Base-by-base conservation (phyloP, 2,329 filamentous ascomycete species). In the Ophiostoma piceae region DNA sequence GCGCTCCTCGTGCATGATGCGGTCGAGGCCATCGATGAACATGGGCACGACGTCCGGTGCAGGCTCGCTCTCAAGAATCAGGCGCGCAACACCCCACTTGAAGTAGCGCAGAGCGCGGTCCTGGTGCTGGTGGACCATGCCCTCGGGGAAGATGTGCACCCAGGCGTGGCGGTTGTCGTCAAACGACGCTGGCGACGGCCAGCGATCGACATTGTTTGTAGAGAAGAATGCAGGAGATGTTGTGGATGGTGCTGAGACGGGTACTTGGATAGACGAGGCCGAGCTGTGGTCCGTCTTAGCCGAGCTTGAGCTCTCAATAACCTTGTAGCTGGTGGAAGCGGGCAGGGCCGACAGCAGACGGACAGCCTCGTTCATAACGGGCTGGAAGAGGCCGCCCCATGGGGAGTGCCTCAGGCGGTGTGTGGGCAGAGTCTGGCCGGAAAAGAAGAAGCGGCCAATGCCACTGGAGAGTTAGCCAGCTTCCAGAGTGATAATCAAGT, bases 131-230 rank as follows among this genome's bases (percentile, higher is more conserved):
- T 98, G 94, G 65, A 97, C 92, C 79, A 91, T 92, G 66, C 93
- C 95, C 80, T 99, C 95, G 14, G 95, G 95, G 79, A 98, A 98
- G 69, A 98, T 90, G 79, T 99, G 95, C 3, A 99, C 83, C 95
- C 95, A 99, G 64, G 88, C 87, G 78, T 91, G 85, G 65, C 87
- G 87, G 75, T 92, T 89, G 73, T 80, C 84, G 1, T 86, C 79
- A 77, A 91, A 94, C 66, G 88, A 85, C 1, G 92, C 89, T 0
- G 93, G 92, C 0, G 92, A 86, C 0, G 85, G 82, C 77, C 92
- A 91, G 51, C 79, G 80, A 79, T 94, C 91, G 19, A 75, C 74
- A 62, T 88, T 88, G 70, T 85, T 88, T 3, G 92, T 93, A 5
- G 87, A 87, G 79, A 88, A 93, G 57, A 85, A 90, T 69, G 83